These are phyloP conservation scores for grape (Vitis vinifera) DNA, from an alignment of 164 flowering plant genomes.

Conservation along the genomic window DNA sequence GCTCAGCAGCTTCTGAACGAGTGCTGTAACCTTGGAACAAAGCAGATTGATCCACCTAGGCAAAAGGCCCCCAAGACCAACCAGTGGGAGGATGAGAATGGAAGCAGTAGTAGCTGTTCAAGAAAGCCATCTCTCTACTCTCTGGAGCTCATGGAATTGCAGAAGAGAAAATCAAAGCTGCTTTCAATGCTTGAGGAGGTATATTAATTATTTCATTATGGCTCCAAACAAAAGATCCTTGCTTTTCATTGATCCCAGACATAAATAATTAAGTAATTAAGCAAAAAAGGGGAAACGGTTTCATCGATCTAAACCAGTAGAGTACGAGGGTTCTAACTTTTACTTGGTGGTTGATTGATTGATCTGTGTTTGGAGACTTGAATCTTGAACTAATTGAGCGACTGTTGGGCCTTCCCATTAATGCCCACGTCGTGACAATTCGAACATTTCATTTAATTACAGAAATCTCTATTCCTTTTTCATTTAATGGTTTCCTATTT, in stretches of 20 bases:
- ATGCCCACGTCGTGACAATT: constrained; percentile 46
- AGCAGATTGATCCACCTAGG: constrained; percentile 28
- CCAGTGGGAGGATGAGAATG: constrained; percentile 35
- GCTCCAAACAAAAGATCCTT: too few species aligned
- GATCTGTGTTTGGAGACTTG: constrained; percentile 4
- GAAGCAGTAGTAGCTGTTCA: constrained; percentile 27
- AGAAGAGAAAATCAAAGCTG: constrained; percentile 77
- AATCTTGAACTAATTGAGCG: constrained; percentile 46
- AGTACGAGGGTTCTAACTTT: constrained; percentile 3
- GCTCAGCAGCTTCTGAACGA: constrained; percentile 83
- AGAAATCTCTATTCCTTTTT: constrained; percentile 31
- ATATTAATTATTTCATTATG: neutral
- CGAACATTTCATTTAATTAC: constrained; percentile 32
- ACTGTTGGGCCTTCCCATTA: constrained; percentile 48
- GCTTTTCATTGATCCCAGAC: neutral
- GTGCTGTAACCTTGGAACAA: constrained; percentile 69
- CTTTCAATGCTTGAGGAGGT: constrained; percentile 94
- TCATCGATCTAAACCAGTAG: constrained; percentile 1
- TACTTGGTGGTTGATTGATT: constrained; percentile 19
- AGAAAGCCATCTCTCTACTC: constrained; percentile 43
- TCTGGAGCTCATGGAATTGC: constrained; percentile 68
- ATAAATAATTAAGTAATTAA: constrained; percentile 4
- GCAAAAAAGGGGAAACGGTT: neutral
- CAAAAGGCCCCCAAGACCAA: constrained; percentile 28
- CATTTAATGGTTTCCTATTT: constrained; percentile 15